Evolutionary conservation across 2,329 filamentous ascomycete species (phyloP).

Genomic region (Pestalotiopsis sp.): DNA sequence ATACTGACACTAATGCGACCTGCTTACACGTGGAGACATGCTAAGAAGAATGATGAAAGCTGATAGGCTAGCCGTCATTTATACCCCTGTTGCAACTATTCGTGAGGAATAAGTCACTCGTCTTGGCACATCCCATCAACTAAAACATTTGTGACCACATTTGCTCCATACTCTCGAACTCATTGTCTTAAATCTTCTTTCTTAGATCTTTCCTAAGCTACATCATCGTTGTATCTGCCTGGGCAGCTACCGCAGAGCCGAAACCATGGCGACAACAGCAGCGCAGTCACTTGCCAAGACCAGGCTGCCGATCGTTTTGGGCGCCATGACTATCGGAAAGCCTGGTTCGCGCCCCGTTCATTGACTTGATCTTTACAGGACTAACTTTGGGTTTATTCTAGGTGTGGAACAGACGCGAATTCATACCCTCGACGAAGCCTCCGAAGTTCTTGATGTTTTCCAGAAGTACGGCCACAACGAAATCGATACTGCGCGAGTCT

Average conservation of each 20-base stretch:
- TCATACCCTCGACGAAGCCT: neutral
- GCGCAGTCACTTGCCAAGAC: neutral
- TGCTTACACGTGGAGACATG: neutral
- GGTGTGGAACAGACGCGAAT: neutral
- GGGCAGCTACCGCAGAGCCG: too few species aligned
- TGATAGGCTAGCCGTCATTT: neutral
- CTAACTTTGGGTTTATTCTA: neutral
- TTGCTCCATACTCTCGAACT: too few species aligned
- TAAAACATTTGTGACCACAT: too few species aligned
- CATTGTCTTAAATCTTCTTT: too few species aligned
- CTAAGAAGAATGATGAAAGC: neutral
- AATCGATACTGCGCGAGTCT: neutral
- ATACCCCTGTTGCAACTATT: neutral
- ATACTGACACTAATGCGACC: neutral
- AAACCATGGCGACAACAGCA: neutral
- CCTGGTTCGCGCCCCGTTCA: neutral
- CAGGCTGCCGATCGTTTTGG: neutral
- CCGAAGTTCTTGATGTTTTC: neutral
- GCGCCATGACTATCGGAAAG: neutral
- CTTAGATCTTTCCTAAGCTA: neutral
- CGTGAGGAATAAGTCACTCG: too few species aligned
- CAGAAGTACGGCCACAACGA: neutral
- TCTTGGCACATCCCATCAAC: too few species aligned
- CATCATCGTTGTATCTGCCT: accelerated
- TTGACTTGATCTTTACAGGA: neutral